phyloP scores from a whole-genome alignment of 2,329 filamentous ascomycete genomes.

The Aspergillus unguis region DNA sequence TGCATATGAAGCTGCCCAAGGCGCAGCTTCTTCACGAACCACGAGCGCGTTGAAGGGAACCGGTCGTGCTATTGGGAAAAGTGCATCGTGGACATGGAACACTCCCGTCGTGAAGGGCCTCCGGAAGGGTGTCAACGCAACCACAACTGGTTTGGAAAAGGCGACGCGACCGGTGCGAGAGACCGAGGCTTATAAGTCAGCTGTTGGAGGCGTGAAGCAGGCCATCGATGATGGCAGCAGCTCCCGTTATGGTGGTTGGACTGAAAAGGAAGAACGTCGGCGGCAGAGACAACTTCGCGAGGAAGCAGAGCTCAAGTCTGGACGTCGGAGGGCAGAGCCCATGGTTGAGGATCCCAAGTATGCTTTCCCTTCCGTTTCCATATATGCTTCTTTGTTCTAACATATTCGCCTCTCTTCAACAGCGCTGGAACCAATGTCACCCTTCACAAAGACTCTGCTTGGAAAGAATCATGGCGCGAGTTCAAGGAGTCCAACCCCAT shows the following conservation, averaged over 20 bases:
- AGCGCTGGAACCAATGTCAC: slow-evolving; percentile 90
- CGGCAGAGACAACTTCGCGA: slow-evolving; percentile 73
- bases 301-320: slow-evolving; percentile 55
- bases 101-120: slow-evolving; percentile 89
- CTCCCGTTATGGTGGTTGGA: slow-evolving; percentile 92
- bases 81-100: slow-evolving; percentile 96
- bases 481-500: slow-evolving; percentile 88
- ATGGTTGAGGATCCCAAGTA: slow-evolving; percentile 85
- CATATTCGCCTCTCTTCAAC: slow-evolving; percentile 36
- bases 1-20: slow-evolving; percentile 82
- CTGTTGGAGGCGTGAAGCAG: slow-evolving; percentile 66
- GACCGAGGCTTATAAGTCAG: slow-evolving; percentile 82
- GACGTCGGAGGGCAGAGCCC: slow-evolving; percentile 53
- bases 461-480: slow-evolving; percentile 97
- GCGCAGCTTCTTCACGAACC: slow-evolving; percentile 74
- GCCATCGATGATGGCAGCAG: slow-evolving; percentile 97
- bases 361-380: slow-evolving; percentile 37
- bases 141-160: slow-evolving; percentile 84
- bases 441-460: slow-evolving; percentile 91
- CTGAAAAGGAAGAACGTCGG: slow-evolving; percentile 90
- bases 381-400: slow-evolving; percentile 28
- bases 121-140: slow-evolving; percentile 78
- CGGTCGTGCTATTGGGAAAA: slow-evolving; percentile 80
- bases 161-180: slow-evolving; percentile 91
- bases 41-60: slow-evolving; percentile 79